phyloP scores from a whole-genome alignment of 805 yeast genomes.

The Wickerhamiella shivajii region DNA sequence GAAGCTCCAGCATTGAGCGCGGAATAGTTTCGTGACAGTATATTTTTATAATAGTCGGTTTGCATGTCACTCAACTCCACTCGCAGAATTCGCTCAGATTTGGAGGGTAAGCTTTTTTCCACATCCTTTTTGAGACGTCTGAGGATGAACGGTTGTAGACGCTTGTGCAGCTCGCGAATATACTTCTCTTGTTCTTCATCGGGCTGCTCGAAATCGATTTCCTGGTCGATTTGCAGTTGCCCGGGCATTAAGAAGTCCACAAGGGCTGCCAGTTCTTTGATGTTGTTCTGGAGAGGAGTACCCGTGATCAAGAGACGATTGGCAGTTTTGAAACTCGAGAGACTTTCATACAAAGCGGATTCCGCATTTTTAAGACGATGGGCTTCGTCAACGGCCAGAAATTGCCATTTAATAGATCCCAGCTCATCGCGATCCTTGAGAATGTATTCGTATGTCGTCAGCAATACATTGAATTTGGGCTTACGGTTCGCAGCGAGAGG shows the following conservation, averaged over 20 bases:
- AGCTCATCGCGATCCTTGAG: slow-evolving; percentile 73
- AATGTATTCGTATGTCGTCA: slow-evolving; percentile 94
- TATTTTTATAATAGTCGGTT: slow-evolving; percentile 87
- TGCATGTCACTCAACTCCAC: slow-evolving; percentile 92
- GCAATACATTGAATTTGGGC: slow-evolving; percentile 77
- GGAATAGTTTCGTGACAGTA: slow-evolving; percentile 78
- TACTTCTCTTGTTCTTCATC: slow-evolving; percentile 77
- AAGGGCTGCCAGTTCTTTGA: slow-evolving; percentile 87
- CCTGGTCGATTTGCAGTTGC: slow-evolving; percentile 74
- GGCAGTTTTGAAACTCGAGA: slow-evolving; percentile 64
- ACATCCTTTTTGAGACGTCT: slow-evolving; percentile 94
- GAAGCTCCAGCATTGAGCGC: slow-evolving; percentile 78
- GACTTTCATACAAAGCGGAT: slow-evolving; percentile 79
- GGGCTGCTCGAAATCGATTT: slow-evolving; percentile 86
- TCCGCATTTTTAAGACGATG: slow-evolving; percentile 92
- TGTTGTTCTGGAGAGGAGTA: slow-evolving; percentile 92
- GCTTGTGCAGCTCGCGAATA: slow-evolving; percentile 68
- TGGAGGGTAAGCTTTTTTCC: slow-evolving; percentile 90
- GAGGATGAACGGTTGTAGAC: slow-evolving; percentile 81
- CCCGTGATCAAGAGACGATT: slow-evolving; percentile 90
- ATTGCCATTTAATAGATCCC: slow-evolving; percentile 85
- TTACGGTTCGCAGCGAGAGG: slow-evolving; percentile 42
- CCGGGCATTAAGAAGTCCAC: slow-evolving; percentile 97
- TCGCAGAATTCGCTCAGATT: slow-evolving; percentile 85
- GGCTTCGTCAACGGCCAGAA: slow-evolving; percentile 95